Conservation (phyloP, 2,329 filamentous ascomycete species). For the Clarireedia monteithiana region DNA sequence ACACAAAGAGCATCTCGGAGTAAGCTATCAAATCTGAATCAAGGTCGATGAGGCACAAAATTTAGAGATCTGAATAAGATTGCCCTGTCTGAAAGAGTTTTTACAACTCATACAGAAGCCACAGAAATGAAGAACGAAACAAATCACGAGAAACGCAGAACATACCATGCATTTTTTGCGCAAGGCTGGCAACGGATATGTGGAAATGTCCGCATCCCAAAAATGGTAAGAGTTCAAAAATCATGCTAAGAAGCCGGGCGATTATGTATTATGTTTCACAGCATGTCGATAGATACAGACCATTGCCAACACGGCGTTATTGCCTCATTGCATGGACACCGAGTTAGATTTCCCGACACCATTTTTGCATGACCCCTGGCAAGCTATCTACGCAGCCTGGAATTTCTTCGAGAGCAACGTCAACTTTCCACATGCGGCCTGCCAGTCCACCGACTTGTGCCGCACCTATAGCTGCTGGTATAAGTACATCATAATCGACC, state of each 20-base stretch:
- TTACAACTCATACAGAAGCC: no score
- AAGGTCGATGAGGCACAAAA: no score
- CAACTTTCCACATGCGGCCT: conserved; percentile 65
- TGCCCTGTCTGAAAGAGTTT: background rate
- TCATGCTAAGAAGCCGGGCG: conserved; percentile 1
- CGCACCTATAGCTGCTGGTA: conserved; percentile 56
- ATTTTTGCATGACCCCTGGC: conserved; percentile 54
- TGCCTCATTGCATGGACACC: background rate
- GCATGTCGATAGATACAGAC: background rate
- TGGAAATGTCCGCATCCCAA: background rate
- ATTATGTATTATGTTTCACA: background rate
- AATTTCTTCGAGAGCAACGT: conserved; percentile 74
- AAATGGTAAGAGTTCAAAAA: background rate
- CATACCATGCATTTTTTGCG: no score
- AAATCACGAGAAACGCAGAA: no score
- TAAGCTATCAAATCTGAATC: no score
- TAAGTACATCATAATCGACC: conserved; percentile 58
- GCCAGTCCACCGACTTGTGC: conserved; percentile 48
- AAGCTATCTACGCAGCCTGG: conserved; percentile 49
- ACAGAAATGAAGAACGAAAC: no score
- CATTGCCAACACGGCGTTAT: background rate
- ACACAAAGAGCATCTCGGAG: no score
- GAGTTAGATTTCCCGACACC: conserved; percentile 62
- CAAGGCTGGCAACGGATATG: background rate
- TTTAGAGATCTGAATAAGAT: no score